phyloP scores from a whole-genome alignment of 768 basidiomycete genomes.

The Tulasnella sp. region DNA sequence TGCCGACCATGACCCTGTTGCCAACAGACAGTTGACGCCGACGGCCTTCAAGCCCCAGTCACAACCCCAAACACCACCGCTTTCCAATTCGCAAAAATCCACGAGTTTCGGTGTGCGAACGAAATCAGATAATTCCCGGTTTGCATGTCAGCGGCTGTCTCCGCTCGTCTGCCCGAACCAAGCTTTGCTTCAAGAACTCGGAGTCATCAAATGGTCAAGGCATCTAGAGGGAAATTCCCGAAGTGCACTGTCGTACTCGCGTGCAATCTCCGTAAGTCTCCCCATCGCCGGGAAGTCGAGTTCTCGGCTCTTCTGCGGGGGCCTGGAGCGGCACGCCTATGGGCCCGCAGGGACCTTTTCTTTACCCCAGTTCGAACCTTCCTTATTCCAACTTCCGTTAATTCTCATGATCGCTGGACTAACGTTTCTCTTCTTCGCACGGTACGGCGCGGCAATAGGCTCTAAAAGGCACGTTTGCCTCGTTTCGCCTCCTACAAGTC shows the following conservation, averaged over 20 bases:
- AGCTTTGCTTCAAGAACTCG: constrained; percentile 59
- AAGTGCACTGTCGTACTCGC: constrained; percentile 71
- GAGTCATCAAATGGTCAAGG: constrained; percentile 59
- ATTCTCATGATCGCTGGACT: constrained; percentile 15
- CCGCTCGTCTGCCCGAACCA: constrained; percentile 75
- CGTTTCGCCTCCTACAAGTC: too few relatives aligned
- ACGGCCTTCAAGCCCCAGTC: not conserved
- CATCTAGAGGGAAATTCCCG: constrained; percentile 67
- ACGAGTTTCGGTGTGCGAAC: constrained; percentile 35
- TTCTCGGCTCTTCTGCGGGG: constrained; percentile 51
- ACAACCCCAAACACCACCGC: not conserved
- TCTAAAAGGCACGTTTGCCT: constrained; percentile 24
- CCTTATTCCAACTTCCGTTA: not conserved
- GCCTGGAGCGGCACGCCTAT: not conserved
- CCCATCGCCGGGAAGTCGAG: constrained; percentile 30
- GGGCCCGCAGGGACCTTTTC: too few relatives aligned
- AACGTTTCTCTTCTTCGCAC: constrained; percentile 11
- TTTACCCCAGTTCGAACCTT: constrained; percentile 16
- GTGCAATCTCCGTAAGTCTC: constrained; percentile 66
- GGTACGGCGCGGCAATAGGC: constrained; percentile 2
- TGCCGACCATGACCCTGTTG: not conserved
- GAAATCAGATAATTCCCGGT: constrained; percentile 48
- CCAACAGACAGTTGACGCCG: not conserved
- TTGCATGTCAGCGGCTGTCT: constrained; percentile 65
- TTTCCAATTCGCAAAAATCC: not conserved